A percentile compares a stretch with the other conserved stretches of the same genome.
phyloP scores from a whole-genome alignment of 208 protist genomes.

The Herpetomonas samuelpessoai region DNA sequence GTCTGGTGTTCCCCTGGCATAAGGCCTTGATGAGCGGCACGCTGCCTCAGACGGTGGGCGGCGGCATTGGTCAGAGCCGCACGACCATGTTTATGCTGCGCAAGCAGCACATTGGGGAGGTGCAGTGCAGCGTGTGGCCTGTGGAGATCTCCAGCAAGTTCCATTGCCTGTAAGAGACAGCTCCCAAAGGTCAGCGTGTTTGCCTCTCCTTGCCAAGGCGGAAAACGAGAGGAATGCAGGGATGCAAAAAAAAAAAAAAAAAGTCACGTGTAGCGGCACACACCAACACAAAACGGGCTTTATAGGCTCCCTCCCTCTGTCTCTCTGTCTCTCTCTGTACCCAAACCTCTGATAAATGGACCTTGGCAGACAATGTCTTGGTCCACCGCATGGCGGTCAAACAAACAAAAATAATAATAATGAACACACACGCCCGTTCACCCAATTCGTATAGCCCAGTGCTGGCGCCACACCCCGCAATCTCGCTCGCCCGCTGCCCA shows the following conservation, averaged over 20 bases:
- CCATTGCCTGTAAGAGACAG: constrained; percentile 22
- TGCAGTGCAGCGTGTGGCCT: constrained; percentile 87
- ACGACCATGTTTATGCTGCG: constrained; percentile 86
- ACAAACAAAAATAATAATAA: no score
- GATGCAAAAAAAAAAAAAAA: no score
- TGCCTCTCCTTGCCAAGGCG: background rate
- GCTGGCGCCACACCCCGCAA: no score
- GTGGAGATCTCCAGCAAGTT: constrained; percentile 34
- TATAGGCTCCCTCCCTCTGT: background rate
- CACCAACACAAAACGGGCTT: background rate
- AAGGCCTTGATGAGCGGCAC: constrained; percentile 69
- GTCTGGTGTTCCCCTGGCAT: constrained; percentile 68
- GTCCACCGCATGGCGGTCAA: no score
- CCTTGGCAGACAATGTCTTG: no score
- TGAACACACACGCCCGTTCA: no score
- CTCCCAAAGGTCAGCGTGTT: background rate
- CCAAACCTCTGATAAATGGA: background rate
- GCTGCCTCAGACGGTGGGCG: constrained; percentile 85
- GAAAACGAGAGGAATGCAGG: no score
- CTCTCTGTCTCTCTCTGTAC: background rate
- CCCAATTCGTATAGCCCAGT: no score
- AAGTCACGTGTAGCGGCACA: background rate
- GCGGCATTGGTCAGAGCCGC: constrained; percentile 87
- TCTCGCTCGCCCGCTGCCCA: no score
- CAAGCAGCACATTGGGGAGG: constrained; percentile 91